These are phyloP conservation scores for Leccinum fibrillosum DNA, from an alignment of 768 basidiomycete genomes.

Conservation along the genomic window DNA sequence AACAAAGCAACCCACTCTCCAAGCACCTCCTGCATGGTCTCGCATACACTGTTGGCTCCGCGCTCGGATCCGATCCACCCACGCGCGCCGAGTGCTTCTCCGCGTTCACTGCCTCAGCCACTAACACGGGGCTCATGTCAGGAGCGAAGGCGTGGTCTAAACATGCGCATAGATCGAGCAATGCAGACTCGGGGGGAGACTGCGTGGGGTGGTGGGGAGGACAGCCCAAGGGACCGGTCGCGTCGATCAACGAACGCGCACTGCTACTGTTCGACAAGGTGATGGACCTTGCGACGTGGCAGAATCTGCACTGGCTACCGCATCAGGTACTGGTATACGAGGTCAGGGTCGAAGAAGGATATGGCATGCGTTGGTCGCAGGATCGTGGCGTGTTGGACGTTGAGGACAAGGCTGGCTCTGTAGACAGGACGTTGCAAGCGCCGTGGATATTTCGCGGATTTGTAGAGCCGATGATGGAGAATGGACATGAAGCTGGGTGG, in stretches of 20 bases:
- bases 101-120: constrained; percentile 46
- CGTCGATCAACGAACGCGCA: constrained; percentile 50
- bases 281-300: constrained; percentile 52
- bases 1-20: constrained; percentile 33
- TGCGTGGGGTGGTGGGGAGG: constrained; percentile 56
- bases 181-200: not conserved
- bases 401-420: not conserved
- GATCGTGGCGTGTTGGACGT: constrained; percentile 29
- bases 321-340: constrained; percentile 63
- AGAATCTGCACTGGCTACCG: constrained; percentile 65
- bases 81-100: constrained; percentile 45
- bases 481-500: constrained; percentile 64
- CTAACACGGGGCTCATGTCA: constrained; percentile 49
- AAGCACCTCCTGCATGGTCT: constrained; percentile 49
- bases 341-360: constrained; percentile 54
- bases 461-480: constrained; percentile 66
- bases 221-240: constrained; percentile 49
- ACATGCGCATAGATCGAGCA: constrained; percentile 53
- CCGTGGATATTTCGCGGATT: constrained; percentile 62
- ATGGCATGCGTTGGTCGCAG: constrained; percentile 68
- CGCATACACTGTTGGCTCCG: constrained; percentile 60
- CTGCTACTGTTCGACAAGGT: constrained; percentile 51
- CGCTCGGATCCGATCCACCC: constrained; percentile 50
- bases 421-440: constrained; percentile 5
- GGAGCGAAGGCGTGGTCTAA: constrained; percentile 69